Evolutionary conservation across 345 rosid species (phyloP).

Genomic region (Populus nigra): DNA sequence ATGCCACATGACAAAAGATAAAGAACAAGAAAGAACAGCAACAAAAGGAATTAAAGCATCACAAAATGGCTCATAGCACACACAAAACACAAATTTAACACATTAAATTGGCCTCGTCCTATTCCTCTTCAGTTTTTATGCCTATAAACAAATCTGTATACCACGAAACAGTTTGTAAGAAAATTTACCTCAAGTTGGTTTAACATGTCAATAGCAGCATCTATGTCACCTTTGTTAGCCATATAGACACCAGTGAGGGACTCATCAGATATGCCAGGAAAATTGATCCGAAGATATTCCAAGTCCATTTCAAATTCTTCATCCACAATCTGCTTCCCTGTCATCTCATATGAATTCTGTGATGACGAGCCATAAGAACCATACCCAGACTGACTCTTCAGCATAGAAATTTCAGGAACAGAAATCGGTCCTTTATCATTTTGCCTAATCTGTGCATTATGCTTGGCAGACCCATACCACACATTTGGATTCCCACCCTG

Average conservation of each 20-base stretch:
- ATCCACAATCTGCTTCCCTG: slow-evolving; percentile 47
- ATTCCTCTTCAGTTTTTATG: neutral
- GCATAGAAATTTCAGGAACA: slow-evolving; percentile 23
- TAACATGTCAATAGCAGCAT: slow-evolving; percentile 80
- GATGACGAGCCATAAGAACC: slow-evolving; percentile 34
- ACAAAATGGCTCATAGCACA: neutral
- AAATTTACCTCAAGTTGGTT: slow-evolving; percentile 71
- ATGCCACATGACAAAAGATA: neutral
- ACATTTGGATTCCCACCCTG: slow-evolving; percentile 26
- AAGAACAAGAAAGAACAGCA: neutral
- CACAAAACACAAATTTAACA: neutral
- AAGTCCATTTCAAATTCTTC: slow-evolving; percentile 67
- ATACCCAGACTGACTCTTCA: slow-evolving; percentile 32
- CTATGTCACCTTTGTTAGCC: slow-evolving; percentile 72
- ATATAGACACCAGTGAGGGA: slow-evolving; percentile 68
- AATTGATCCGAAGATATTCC: slow-evolving; percentile 61
- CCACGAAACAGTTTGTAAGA: neutral
- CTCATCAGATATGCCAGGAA: slow-evolving; percentile 66
- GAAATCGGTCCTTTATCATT: slow-evolving; percentile 25
- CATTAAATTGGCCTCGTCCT: neutral
- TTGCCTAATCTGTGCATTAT: slow-evolving; percentile 28
- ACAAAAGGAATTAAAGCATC: neutral
- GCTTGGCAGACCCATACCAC: slow-evolving; percentile 31
- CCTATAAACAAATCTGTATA: neutral
- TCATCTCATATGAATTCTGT: slow-evolving; percentile 23